Conservation (phyloP, 805 yeast genomes). For the Priceomyces haplophilus region DNA sequence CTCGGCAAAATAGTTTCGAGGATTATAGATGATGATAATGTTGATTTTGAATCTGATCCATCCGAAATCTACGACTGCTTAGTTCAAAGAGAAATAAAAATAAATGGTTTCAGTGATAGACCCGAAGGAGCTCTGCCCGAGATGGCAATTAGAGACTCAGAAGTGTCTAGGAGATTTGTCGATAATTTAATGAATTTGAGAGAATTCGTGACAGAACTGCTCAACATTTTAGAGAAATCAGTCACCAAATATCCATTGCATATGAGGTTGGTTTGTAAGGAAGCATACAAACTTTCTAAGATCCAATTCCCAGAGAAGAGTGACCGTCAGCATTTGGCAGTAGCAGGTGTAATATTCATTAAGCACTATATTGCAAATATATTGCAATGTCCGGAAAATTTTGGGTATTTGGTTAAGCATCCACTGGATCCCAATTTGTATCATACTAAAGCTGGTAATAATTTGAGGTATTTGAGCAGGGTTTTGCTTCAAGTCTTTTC, state of each 20-base stretch:
- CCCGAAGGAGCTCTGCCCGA: constrained; percentile 48
- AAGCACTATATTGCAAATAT: constrained; percentile 48
- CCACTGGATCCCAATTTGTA: constrained; percentile 19
- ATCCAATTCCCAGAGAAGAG: constrained; percentile 54
- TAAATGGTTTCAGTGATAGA: constrained; percentile 33
- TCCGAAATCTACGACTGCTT: constrained; percentile 46
- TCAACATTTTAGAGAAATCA: constrained; percentile 48
- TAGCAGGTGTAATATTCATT: constrained; percentile 64
- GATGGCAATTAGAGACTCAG: constrained; percentile 73
- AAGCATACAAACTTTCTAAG: constrained; percentile 37
- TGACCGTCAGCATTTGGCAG: constrained; percentile 58
- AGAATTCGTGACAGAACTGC: constrained; percentile 61
- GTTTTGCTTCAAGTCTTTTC: constrained; percentile 63
- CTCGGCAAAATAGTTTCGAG: constrained; percentile 37
- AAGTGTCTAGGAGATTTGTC: constrained; percentile 69
- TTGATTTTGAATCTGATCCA: constrained; percentile 83
- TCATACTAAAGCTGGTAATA: constrained; percentile 34
- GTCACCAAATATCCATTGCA: constrained; percentile 39
- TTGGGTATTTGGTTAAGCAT: constrained; percentile 44
- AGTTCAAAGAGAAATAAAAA: constrained; percentile 33
- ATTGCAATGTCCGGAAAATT: constrained; percentile 52
- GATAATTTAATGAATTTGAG: constrained; percentile 71
- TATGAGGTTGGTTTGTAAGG: constrained; percentile 31
- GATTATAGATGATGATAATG: constrained; percentile 45
- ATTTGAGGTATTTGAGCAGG: constrained; percentile 54